Base-by-base conservation (phyloP, 2,329 filamentous ascomycete genomes). In the Fusarium camptoceras region DNA sequence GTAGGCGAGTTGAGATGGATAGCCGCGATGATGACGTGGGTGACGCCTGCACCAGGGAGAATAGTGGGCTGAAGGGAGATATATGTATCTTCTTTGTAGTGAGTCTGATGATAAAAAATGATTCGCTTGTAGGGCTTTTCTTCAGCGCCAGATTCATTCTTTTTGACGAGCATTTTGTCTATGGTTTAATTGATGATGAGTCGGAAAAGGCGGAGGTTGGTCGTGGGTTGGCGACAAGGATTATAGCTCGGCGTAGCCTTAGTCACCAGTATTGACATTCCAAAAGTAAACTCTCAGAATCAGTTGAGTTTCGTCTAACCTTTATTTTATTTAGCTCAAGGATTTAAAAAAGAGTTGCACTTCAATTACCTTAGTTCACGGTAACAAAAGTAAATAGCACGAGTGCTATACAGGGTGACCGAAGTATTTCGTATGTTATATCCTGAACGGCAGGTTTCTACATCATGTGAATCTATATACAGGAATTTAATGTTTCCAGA, bases 21-120 rank as follows among this genome's bases (percentile, higher is more conserved):
- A 0, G 94, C 93, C 2, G 92, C 92, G 44, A 97, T 80, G 66
- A 97, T 94, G 54, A 97, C 84, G 80, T 97, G 94, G 0, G 94
- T 96, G 20, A 86, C 78, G 22, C 82, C 80, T 25, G 85, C 80
- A 22, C 76, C 75, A 2, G 81, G 71, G 37, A 81, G 76, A 20
- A 78, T 79, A 54, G 86, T 74, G 25, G 85, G 85, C 3, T 86
- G 80, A 68, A 87, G 81, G 2, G 85, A 86, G 61, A 87, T 81
- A 41, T 84, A 83, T 15, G 75, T 68, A 6, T 80, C 78, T 0
- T 72, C 63, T 8, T 68, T 67, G 58, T 83, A 80, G 49, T 86
- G 84, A 5, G 84, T 85, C 3, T 87, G 85, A 76, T 84, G 84
- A 68, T 86, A 85, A 55, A 84, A 75, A 31, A 85, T 81, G 15